phyloP scores from a whole-genome alignment of 306 rosid genomes.

The Pterocarpus macrocarpus region DNA sequence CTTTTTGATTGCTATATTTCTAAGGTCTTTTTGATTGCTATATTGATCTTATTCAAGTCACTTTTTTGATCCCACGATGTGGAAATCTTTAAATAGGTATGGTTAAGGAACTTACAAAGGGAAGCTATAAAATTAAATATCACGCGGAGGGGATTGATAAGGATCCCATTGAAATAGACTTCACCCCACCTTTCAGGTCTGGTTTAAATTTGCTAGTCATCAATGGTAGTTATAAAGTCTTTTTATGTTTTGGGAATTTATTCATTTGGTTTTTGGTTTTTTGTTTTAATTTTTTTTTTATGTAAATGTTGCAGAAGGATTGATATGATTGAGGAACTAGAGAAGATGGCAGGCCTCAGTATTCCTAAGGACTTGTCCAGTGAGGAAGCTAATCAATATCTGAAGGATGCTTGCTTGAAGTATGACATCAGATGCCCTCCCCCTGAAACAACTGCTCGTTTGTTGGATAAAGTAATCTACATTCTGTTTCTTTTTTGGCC shows the following conservation, averaged over 20 bases:
- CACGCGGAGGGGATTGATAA: conserved; percentile 82
- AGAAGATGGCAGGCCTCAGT: conserved; percentile 74
- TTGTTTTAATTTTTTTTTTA: too few relatives aligned
- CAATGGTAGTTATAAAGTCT: conserved; percentile 6
- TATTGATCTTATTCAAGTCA: background rate
- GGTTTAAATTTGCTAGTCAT: conserved; percentile 16
- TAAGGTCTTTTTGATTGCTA: background rate
- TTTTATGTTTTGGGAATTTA: conserved; percentile 14
- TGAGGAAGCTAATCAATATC: conserved; percentile 79
- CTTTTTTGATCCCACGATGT: conserved; percentile 22
- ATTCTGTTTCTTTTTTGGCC: background rate
- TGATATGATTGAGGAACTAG: conserved; percentile 91
- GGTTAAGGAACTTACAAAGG: conserved; percentile 86
- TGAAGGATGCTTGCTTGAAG: conserved; percentile 77
- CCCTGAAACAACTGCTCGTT: conserved; percentile 86
- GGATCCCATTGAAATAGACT: conserved; percentile 79
- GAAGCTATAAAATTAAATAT: conserved; percentile 80
- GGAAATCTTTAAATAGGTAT: conserved; percentile 62
- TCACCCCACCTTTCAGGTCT: conserved; percentile 81
- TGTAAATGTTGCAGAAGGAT: conserved; percentile 67
- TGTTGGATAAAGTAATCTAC: conserved; percentile 80
- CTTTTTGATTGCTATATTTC: too few relatives aligned
- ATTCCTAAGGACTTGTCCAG: conserved; percentile 86
- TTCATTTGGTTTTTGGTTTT: conserved; percentile 34
- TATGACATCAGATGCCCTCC: conserved; percentile 84